These are phyloP conservation scores for Metschnikowia gruessii DNA, from an alignment of 805 yeast genomes.

Conservation along the genomic window DNA sequence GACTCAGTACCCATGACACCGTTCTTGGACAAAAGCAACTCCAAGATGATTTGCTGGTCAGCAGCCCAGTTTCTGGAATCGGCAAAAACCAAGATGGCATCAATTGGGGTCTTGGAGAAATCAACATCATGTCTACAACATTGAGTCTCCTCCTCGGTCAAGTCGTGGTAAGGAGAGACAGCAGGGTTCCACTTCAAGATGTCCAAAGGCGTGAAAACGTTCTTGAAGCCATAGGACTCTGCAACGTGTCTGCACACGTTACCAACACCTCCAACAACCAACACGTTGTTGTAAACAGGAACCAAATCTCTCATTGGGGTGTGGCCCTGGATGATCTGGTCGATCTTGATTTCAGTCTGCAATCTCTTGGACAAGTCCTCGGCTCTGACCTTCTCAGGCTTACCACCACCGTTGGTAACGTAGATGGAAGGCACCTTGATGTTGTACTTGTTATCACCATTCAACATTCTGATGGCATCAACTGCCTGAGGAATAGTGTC, in stretches of 20 bases:
- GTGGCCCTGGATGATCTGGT: conserved; percentile 88
- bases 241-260: conserved; percentile 84
- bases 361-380: conserved; percentile 64
- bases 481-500: conserved; percentile 78
- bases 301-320: conserved; percentile 89
- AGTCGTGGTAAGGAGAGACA: conserved; percentile 77
- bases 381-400: conserved; percentile 72
- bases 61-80: conserved; percentile 93
- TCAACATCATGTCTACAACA: conserved; percentile 53
- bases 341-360: conserved; percentile 58
- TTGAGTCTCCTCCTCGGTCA: conserved; percentile 66
- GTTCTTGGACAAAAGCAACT: conserved; percentile 66
- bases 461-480: conserved; percentile 65
- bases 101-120: conserved; percentile 63
- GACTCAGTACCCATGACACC: conserved; percentile 86
- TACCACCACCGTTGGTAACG: conserved; percentile 90
- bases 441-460: conserved; percentile 75
- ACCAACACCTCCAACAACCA: conserved; percentile 88
- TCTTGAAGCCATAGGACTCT: conserved; percentile 75
- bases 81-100: conserved; percentile 85
- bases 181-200: conserved; percentile 84
- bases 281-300: conserved; percentile 62
- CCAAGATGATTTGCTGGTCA: conserved; percentile 86
- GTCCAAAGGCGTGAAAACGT: conserved; percentile 79
- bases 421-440: conserved; percentile 75